Conservation (phyloP, 2,329 filamentous ascomycete genomes). For the Acrodontium crateriforme region DNA sequence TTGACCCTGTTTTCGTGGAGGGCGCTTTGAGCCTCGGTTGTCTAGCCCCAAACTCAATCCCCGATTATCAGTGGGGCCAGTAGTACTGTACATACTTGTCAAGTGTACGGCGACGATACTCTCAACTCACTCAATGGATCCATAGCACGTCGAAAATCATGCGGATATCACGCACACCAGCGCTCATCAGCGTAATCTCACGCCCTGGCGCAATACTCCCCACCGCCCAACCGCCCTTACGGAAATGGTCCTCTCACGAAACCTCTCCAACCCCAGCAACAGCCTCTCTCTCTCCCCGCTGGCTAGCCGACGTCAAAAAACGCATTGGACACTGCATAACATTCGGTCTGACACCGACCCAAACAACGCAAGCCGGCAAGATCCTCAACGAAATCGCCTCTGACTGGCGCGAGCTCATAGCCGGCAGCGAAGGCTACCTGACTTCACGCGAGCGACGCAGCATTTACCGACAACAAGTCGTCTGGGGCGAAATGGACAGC, state of each 20-base stretch:
- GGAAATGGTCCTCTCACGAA: conserved; percentile 1
- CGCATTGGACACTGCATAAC: conserved; percentile 62
- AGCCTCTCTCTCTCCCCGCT: conserved; percentile 38
- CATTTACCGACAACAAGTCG: conserved; percentile 52
- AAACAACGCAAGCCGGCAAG: conserved; percentile 42
- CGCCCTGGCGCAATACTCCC: too few species aligned
- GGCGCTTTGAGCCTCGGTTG: too few species aligned
- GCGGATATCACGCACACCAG: too few species aligned
- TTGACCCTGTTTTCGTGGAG: too few species aligned
- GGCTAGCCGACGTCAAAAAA: conserved; percentile 54
- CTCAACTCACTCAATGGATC: background rate
- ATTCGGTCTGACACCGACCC: conserved; percentile 51
- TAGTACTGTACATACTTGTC: too few species aligned
- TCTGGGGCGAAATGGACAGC: conserved; percentile 70
- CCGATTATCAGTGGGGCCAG: too few species aligned
- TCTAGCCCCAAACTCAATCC: too few species aligned
- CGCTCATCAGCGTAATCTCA: too few species aligned
- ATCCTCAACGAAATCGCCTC: conserved; percentile 46
- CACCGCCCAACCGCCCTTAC: conserved; percentile 3
- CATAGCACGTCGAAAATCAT: too few species aligned
- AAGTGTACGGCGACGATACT: too few species aligned
- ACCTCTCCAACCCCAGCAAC: conserved; percentile 13
- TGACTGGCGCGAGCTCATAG: conserved; percentile 60
- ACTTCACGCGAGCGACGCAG: conserved; percentile 48
- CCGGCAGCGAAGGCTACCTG: conserved; percentile 63